Evolutionary conservation across 2,329 filamentous ascomycete genomes (phyloP), one percentile per base, ranked within the genome.

Genomic region (Ophiostoma ips): DNA sequence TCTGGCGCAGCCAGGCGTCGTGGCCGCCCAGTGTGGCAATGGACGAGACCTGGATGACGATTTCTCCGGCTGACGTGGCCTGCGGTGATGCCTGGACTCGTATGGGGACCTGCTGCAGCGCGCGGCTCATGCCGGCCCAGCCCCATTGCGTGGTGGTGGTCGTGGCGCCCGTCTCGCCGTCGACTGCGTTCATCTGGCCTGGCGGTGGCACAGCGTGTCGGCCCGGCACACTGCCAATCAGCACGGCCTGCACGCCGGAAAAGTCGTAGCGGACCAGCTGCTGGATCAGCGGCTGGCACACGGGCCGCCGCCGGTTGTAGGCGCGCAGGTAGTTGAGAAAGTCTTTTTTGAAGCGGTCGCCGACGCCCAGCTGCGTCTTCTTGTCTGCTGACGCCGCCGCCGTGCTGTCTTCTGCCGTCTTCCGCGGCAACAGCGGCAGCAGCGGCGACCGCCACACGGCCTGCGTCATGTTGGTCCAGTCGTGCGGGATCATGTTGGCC

Each of bases 381-480:
- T 33, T 34, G 7, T 6, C 36, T 13, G 15, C 28, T n/a, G 24
- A 28, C 24, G 24, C 24, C 24, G 24, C 24, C 24, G 24, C 24
- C 24, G n/a, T n/a, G n/a, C n/a, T n/a, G n/a, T n/a, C n/a, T n/a
- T n/a, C n/a, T n/a, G n/a, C 24, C 28, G 28, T 33, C 28, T 16
- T 18, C 34, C 24, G n/a, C 30, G 24, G 18, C 3, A 67, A 46
- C 1, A 76, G 64, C 1, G 84, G 80, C 1, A 94, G 75, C 1
- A 76, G 61, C 1, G 86, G 86, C 0, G 86, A 90, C 46, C 68
- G 71, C 88, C 88, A 95, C 5, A 85, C 76, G 1, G 79, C 87
- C 62, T 95, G 87, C 1, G 81, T 84, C 84, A 94, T 85, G 57
- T 92, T 92, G 1, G 71, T 75, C 88, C 88, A 95, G 62, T 95